Base-by-base conservation (phyloP, 768 basidiomycete genomes). In the Ramaria sp. region DNA sequence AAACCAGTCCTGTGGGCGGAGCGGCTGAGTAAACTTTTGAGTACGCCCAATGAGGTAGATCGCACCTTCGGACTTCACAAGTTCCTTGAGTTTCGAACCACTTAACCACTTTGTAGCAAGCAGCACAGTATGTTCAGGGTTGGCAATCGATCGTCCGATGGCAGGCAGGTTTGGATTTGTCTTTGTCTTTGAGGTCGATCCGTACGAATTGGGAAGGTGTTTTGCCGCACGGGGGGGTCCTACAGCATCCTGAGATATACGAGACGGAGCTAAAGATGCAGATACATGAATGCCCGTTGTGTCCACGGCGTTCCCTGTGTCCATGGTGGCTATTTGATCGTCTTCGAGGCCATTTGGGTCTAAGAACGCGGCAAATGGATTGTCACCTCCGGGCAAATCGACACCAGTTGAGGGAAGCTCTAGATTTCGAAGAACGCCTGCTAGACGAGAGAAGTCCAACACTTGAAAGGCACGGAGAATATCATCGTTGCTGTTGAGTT, bases 91-190 rank as follows among this genome's bases (percentile, higher is more conserved):
- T 67, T 88, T 86, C 11, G 69, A 71, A 5, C 86, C 75, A 57
- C 77, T 82, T 69, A 90, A 72, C 89, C 89, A 91, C 65, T 85
- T 90, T 49, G 79, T 89, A 1, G 87, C 81, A 30, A 91, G 77
- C 60, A 88, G 66, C 57, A 82, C 71, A 0, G 84, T 82, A 64
- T 88, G 87, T 39, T 79, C 79, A 11, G 76, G 66, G 61, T 75
- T 78, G 5, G 65, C 69, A 43, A 74, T 68, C 37, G 74, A 75
- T 55, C 66, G 67, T 4, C 69, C 73, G 37, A 54, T 61, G 22
- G 47, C 9, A 17, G 41, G 50, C 10, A 37, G 30, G 38, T 38
- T 60, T 46, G 1, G 24, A 19, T 24, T 31, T 12, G 54, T 33
- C 24, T 24, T 9, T n/a, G n/a, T n/a, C n/a, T n/a, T n/a, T n/a